Evolutionary conservation across 2,329 filamentous ascomycete species (phyloP).

Genomic region (Beauveria bassiana): DNA sequence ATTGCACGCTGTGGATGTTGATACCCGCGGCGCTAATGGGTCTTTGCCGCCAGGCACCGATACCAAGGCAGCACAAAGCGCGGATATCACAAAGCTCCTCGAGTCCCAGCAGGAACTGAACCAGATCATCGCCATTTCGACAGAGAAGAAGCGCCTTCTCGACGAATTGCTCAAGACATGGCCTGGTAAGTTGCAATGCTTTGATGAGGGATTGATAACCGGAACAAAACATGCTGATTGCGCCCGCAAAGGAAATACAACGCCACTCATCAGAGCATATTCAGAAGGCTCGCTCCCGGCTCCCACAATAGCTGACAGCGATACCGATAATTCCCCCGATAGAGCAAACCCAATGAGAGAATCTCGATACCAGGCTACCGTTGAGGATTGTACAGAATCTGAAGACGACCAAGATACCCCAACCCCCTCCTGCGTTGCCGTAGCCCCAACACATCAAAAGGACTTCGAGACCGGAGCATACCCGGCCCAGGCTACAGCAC

Average conservation of each 20-base stretch:
- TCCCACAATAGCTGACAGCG: background rate
- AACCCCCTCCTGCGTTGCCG: background rate
- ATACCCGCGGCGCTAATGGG: background rate
- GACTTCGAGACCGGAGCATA: background rate
- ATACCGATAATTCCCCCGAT: background rate
- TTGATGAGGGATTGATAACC: too few relatives aligned
- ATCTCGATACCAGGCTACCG: slow-evolving; percentile 5
- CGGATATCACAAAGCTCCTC: background rate
- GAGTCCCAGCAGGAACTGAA: background rate
- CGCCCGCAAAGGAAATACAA: background rate
- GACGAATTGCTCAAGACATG: too few relatives aligned
- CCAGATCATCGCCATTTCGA: background rate
- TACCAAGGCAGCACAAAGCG: background rate
- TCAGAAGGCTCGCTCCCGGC: background rate
- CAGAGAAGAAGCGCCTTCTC: too few relatives aligned
- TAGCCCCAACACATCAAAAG: background rate
- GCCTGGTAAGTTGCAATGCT: too few relatives aligned
- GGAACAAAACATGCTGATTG: too few relatives aligned
- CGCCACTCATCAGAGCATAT: background rate
- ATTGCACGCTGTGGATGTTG: background rate
- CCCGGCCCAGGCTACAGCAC: background rate
- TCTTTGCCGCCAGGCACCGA: background rate
- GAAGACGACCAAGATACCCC: background rate
- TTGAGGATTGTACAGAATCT: slow-evolving; percentile 4
- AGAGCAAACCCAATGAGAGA: background rate